Base-by-base conservation (phyloP, 129 eudicot species). In the Sambucus nigra region DNA sequence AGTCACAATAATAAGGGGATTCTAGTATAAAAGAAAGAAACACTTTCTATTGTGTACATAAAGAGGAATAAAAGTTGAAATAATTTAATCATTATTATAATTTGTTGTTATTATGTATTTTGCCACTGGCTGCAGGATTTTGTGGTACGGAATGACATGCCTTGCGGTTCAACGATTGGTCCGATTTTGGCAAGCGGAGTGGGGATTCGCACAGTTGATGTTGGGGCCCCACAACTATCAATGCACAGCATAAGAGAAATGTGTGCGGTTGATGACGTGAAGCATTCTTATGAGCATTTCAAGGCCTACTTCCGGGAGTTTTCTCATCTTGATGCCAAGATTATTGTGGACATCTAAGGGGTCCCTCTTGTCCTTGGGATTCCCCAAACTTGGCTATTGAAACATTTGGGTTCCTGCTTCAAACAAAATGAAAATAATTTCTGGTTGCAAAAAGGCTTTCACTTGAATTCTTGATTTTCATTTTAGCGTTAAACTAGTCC, bases 191-290 rank as follows among this genome's bases (percentile, higher is more conserved):
- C 98, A 19, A 91, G 95, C 27, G 98, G 98, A 13, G 82, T 84
- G 0, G 98, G 98, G 5, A 82, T 91, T 28, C 83, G 95, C 10
- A 91, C 95, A 6, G 95, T 91, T 13, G 98, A 91, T 60, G 78
- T 89, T 47, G 98, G 98, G 5, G 94, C 94, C n/a, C 98, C 98
- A 15, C 98, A 89, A 42, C 65, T 84, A 28, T 89, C 98, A 4
- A 89, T 89, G 98, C 98, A 89, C 63, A 89, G 98, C 74, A 89
- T 89, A 16, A 69, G 98, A 69, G 98, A 89, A 70, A 89, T 89
- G 98, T 89, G 98, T 58, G 98, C 94, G 0, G 98, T 89, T 9
- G 98, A 89, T 67, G 98, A 89, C 38, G 98, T 89, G 63, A 79
- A 76, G 76, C 78, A 85, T 70, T 74, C 95, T 0, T 91, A 91